Evolutionary conservation across 2,329 filamentous ascomycete genomes (phyloP).

Genomic region (Microcera coccophila): DNA sequence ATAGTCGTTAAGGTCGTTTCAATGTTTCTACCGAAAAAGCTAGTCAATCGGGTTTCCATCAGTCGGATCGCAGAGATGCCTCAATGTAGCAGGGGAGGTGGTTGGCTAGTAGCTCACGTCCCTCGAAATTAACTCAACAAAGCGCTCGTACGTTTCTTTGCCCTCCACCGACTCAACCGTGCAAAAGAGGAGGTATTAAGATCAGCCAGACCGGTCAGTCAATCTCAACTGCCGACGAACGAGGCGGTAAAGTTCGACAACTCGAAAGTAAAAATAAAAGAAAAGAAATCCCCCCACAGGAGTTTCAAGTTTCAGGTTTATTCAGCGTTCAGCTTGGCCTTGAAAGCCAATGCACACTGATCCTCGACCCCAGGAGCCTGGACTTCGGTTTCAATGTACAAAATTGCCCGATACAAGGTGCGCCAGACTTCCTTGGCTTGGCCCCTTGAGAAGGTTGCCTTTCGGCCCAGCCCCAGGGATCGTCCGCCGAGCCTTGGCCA

Average conservation of each 20-base stretch:
- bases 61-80: not conserved
- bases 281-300: not conserved
- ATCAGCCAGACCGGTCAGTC: not conserved
- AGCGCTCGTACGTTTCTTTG: not conserved
- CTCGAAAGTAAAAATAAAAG: no score
- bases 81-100: not conserved
- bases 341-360: constrained; percentile 10
- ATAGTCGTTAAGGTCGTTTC: not conserved
- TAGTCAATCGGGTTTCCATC: not conserved
- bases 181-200: no score
- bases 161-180: not conserved
- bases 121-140: not conserved
- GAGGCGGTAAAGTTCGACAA: no score
- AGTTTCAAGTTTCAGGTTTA: not conserved
- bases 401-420: constrained; percentile 11
- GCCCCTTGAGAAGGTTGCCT: not conserved
- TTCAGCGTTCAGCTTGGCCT: not conserved
- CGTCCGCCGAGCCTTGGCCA: not conserved
- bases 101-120: not conserved
- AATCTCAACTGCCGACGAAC: not conserved
- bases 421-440: not conserved
- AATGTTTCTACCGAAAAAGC: constrained; percentile 4
- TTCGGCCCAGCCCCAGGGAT: not conserved
- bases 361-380: constrained; percentile 4
- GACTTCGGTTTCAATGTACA: constrained; percentile 11